A percentile compares a stretch with the other conserved stretches of the same genome.
These are phyloP conservation scores for Neurospora sp. DNA, from an alignment of 495 filamentous ascomycete genomes.

Conservation along the genomic window DNA sequence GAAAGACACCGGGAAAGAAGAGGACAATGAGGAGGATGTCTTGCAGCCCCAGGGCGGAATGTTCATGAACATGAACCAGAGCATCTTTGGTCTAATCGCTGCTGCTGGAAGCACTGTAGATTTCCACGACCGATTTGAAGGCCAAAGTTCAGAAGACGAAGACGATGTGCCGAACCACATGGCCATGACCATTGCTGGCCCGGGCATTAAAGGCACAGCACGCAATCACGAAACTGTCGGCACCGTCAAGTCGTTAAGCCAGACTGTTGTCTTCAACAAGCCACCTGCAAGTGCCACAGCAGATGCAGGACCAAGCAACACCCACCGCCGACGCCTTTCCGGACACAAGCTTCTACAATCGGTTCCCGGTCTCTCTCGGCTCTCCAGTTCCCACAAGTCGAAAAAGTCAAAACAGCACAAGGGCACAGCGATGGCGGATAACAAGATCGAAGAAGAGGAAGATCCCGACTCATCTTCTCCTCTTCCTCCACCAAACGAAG, in stretches of 20 bases:
- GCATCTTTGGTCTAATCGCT: constrained; percentile 86
- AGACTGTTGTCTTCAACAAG: background rate
- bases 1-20: constrained; percentile 56
- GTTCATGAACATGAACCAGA: constrained; percentile 79
- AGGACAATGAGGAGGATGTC: constrained; percentile 55
- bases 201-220: background rate
- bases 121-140: constrained; percentile 72
- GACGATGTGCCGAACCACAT: constrained; percentile 22
- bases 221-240: background rate
- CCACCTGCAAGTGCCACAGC: background rate
- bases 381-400: constrained; percentile 24
- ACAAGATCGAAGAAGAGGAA: constrained; percentile 13
- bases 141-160: constrained; percentile 68
- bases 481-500: background rate
- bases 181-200: constrained; percentile 22
- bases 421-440: constrained; percentile 8
- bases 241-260: background rate
- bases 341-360: constrained; percentile 40
- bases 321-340: background rate
- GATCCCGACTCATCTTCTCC: background rate
- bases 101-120: constrained; percentile 76
- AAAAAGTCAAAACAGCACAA: constrained; percentile 27
- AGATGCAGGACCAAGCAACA: background rate
- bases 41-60: constrained; percentile 50
- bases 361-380: constrained; percentile 38